A percentile compares a stretch with the other conserved stretches of the same genome.
Evolutionary conservation across 768 basidiomycete genomes (phyloP).

Genomic region (Omphalotus guepiniiformis): DNA sequence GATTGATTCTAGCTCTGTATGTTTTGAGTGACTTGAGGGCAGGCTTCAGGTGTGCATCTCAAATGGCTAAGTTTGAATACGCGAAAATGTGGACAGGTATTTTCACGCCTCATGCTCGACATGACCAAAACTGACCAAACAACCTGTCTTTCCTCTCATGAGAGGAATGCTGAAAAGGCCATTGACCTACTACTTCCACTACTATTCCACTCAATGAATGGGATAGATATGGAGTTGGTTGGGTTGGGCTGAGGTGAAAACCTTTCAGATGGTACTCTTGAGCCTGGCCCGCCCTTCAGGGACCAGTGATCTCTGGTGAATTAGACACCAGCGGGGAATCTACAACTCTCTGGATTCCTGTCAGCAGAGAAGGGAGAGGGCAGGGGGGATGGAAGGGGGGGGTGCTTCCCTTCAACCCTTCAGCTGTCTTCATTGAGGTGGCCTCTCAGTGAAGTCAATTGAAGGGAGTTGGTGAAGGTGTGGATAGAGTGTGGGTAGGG

Average conservation of each 20-base stretch:
- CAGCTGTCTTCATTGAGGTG: too few relatives aligned
- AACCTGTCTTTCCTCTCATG: not conserved
- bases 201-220: too few relatives aligned
- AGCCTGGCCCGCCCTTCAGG: slow-evolving; percentile 1
- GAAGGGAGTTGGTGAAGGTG: not conserved
- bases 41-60: too few relatives aligned
- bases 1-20: too few relatives aligned
- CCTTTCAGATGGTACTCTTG: too few relatives aligned
- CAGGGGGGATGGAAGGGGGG: not conserved
- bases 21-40: too few relatives aligned
- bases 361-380: not conserved
- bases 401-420: too few relatives aligned
- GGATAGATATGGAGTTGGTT: too few relatives aligned
- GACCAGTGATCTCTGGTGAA: slow-evolving; percentile 4
- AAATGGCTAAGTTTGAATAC: not conserved
- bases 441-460: not conserved
- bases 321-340: slow-evolving; percentile 2
- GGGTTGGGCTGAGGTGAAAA: too few relatives aligned
- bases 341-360: not conserved
- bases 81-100: slow-evolving; percentile 4
- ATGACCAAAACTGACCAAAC: not conserved
- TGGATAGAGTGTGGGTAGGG: not conserved
- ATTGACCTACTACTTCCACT: not conserved
- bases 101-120: not conserved
- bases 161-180: not conserved